Percentiles rank a stretch among this genome's conserved stretches.
Evolutionary conservation across 1,284 basidiomycete species (phyloP).

Genomic region (Cryptococcus sp.): DNA sequence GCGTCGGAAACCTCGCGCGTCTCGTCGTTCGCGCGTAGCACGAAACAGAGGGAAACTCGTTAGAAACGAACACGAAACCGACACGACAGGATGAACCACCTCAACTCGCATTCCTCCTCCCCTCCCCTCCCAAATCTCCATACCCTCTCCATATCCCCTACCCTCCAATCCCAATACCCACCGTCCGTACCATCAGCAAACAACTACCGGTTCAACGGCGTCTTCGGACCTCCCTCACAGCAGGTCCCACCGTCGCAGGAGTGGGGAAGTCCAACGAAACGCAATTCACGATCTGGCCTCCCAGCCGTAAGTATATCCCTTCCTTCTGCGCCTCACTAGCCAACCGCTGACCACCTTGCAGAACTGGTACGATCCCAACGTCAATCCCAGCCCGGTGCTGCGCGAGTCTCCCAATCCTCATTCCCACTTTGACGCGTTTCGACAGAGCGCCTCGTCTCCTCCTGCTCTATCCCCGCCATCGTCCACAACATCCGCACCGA

Average conservation of each 20-base stretch:
- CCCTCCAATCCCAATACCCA: constrained; percentile 22
- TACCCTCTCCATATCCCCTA: constrained; percentile 37
- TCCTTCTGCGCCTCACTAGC: background rate
- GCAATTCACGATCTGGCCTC: constrained; percentile 45
- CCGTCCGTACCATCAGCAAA: constrained; percentile 12
- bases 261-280: constrained; percentile 38
- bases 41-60: no score
- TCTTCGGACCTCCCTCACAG: constrained; percentile 45
- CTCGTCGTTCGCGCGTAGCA: no score
- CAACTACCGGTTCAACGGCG: constrained; percentile 49
- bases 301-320: constrained; percentile 35
- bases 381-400: constrained; percentile 18
- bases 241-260: constrained; percentile 22
- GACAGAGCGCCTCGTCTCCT: constrained; percentile 38
- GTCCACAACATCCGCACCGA: constrained; percentile 41
- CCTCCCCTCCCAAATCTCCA: constrained; percentile 48
- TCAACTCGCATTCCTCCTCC: constrained; percentile 9
- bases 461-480: constrained; percentile 47
- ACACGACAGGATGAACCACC: background rate
- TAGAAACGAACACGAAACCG: no score
- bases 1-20: no score
- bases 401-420: constrained; percentile 30
- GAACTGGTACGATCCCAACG: constrained; percentile 46
- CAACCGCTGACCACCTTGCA: constrained; percentile 7
- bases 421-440: constrained; percentile 34